These are phyloP conservation scores for Thraustochytrium sp. DNA, from an alignment of 352 stramenopile species.

Conservation along the genomic window DNA sequence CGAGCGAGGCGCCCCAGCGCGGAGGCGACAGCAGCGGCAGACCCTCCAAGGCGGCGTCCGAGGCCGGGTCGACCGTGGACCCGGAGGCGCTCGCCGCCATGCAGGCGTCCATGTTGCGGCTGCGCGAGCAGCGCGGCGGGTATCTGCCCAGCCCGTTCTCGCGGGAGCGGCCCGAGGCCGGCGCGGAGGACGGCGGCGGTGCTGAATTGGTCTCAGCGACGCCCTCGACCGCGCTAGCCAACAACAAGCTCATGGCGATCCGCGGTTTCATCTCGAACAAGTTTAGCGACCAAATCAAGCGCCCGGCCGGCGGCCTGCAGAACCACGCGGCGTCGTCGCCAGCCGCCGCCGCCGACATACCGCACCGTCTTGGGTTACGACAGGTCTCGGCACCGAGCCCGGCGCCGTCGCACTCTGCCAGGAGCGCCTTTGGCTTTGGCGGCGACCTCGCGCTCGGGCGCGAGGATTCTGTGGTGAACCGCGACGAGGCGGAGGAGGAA, in stretches of 20 bases:
- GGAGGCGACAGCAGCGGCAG: neutral
- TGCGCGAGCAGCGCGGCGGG: neutral
- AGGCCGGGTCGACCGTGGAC: neutral
- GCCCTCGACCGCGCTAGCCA: neutral
- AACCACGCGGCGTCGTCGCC: too few relatives aligned
- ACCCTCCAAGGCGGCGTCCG: too few relatives aligned
- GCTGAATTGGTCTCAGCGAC: neutral
- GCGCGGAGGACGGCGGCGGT: neutral
- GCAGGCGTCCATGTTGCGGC: neutral
- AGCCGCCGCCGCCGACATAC: neutral
- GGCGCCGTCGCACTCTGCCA: neutral
- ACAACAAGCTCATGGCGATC: conserved; percentile 9
- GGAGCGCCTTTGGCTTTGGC: too few relatives aligned
- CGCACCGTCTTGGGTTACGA: neutral
- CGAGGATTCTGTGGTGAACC: too few relatives aligned
- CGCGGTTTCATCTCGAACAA: conserved; percentile 35
- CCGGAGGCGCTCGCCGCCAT: neutral
- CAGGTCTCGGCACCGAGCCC: neutral
- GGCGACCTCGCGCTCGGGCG: too few relatives aligned
- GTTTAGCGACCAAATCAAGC: conserved; percentile 6
- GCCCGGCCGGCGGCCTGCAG: neutral
- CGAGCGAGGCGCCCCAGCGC: neutral
- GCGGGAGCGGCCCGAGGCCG: neutral
- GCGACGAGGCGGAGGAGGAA: neutral
- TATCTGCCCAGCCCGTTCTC: neutral